Percentiles rank a stretch among this genome's conserved stretches.
Conservation (phyloP, 2,329 filamentous ascomycete species). For the Cytospora paraplurivora region DNA sequence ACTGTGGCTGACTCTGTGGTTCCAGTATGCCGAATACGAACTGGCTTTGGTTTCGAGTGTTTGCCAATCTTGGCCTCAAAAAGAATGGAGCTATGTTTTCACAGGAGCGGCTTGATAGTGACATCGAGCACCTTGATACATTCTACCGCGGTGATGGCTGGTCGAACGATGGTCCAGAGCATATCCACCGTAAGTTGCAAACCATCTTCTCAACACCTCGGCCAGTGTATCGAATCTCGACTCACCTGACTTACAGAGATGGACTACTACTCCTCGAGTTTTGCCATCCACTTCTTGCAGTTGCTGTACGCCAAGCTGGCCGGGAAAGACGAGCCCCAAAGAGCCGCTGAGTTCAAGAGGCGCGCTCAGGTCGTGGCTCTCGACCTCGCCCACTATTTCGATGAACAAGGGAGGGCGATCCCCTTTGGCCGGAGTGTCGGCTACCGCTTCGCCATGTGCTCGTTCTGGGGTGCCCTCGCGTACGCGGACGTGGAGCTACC, state of each 20-base stretch:
- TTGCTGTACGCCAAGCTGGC: slow-evolving; percentile 75
- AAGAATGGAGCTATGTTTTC: slow-evolving; percentile 74
- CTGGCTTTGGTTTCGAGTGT: slow-evolving; percentile 83
- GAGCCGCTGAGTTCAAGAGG: slow-evolving; percentile 69
- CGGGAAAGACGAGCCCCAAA: slow-evolving; percentile 64
- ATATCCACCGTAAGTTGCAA: slow-evolving; percentile 63
- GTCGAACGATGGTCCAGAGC: slow-evolving; percentile 79
- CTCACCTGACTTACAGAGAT: slow-evolving; percentile 54
- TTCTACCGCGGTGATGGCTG: slow-evolving; percentile 82
- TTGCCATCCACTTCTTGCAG: slow-evolving; percentile 80
- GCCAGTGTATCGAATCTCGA: too few species aligned
- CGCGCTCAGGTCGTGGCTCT: slow-evolving; percentile 67
- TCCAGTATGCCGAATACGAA: slow-evolving; percentile 68
- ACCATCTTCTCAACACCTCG: neutral
- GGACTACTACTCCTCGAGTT: slow-evolving; percentile 83
- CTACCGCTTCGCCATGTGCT: slow-evolving; percentile 85
- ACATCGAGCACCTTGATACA: slow-evolving; percentile 76
- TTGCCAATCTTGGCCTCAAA: slow-evolving; percentile 77
- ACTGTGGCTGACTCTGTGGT: slow-evolving; percentile 40
- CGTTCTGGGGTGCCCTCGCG: slow-evolving; percentile 77
- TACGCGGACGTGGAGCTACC: slow-evolving; percentile 76
- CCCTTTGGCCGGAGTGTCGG: slow-evolving; percentile 78
- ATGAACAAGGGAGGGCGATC: slow-evolving; percentile 69
- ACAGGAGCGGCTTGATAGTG: slow-evolving; percentile 68
- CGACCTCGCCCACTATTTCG: slow-evolving; percentile 76